These are phyloP conservation scores for Xylaria sp. DNA, from an alignment of 2,329 filamentous ascomycete genomes.

Conservation along the genomic window DNA sequence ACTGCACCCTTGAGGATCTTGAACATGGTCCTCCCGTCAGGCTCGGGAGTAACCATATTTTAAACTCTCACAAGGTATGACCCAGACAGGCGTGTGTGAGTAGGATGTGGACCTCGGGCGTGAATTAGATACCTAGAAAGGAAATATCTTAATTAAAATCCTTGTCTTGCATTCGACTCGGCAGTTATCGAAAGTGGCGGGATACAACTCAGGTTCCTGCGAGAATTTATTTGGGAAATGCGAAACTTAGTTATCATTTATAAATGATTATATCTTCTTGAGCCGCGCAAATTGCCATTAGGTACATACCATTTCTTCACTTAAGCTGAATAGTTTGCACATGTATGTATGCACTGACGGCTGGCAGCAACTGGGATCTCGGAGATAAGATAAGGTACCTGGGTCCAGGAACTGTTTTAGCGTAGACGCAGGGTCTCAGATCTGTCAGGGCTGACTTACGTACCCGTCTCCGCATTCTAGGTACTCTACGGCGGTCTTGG, in stretches of 20 bases:
- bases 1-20: constrained; percentile 57
- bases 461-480: constrained; percentile 13
- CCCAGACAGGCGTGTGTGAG: neutral
- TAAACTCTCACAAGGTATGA: constrained; percentile 1
- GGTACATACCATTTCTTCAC: constrained; percentile 5
- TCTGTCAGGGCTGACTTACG: neutral
- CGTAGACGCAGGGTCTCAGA: neutral
- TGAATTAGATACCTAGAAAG: constrained; percentile 17
- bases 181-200: neutral
- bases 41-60: constrained; percentile 35
- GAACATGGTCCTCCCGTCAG: constrained; percentile 54
- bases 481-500: constrained; percentile 1
- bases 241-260: neutral
- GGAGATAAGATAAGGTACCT: constrained; percentile 8
- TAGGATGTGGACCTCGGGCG: constrained; percentile 7
- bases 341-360: neutral
- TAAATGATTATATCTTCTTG: neutral
- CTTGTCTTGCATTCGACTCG: neutral
- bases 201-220: neutral
- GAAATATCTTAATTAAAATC: constrained; percentile 5
- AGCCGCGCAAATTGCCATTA: neutral
- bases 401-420: neutral
- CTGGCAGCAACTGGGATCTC: neutral
- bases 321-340: neutral
- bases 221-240: neutral